Base-by-base conservation (phyloP, 2,329 filamentous ascomycete species). In the Purpureocillium takamizusanense region DNA sequence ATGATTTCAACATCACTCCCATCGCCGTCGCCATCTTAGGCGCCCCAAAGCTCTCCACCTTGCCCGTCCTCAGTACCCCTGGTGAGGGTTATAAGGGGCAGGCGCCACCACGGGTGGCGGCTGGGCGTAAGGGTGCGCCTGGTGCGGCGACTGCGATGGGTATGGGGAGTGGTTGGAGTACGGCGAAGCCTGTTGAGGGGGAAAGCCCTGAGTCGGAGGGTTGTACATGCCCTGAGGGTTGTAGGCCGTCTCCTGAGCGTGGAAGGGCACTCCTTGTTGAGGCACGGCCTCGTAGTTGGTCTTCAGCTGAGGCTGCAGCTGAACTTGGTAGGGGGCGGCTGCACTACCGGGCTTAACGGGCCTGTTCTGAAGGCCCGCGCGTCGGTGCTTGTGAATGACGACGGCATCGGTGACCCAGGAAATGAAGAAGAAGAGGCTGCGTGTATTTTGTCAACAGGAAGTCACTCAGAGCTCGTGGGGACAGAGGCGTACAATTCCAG, bases 311-410 rank as follows among this genome's bases (percentile, higher is more conserved):
- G 39, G 42, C 35, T 45, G 31, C 41, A 41, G 31, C 38, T 34
- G 35, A 28, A 38, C 25, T 35, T 31, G 38, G 37, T 35, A 40
- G 14, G 38, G 18, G 32, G 44, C 36, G n/a, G 25, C 28, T 14
- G 31, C 35, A 7, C 39, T 16, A 10, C 16, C 18, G 3, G 30
- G 17, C 23, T 35, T 31, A 23, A 49, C 35, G 7, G 64, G 60
- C 42, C 46, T 57, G 47, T 51, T 57, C 48, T 62, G 65, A 6
- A 67, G 56, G 14, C 67, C 66, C 9, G 57, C 59, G 31, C 54
- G 54, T 40, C 68, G 66, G 45, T 72, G 68, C 12, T 62, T 59
- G 47, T 63, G 55, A 11, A 70, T 53, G 40, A 58, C 56, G 7
- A 69, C 50, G 42, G 59, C 49, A 48, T 67, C 60, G 5, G 69